Conservation (phyloP, 176 grass and related monocot genomes). For the Cymbopogon citratus region DNA sequence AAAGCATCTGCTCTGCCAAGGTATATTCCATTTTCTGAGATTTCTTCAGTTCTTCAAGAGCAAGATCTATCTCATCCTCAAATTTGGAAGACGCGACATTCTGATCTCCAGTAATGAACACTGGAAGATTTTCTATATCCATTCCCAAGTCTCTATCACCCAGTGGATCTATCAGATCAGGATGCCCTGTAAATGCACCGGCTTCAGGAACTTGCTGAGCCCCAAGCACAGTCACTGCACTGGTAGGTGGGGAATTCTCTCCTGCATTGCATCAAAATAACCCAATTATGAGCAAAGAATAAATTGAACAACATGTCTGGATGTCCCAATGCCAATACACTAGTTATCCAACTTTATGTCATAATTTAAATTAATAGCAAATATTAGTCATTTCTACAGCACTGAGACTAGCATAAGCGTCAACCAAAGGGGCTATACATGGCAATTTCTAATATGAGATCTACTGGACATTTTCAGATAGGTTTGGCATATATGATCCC, state of each 20-base stretch:
- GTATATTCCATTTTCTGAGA: constrained; percentile 61
- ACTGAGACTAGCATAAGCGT: background rate
- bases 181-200: background rate
- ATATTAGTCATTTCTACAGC: constrained; percentile 12
- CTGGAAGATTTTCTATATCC: constrained; percentile 9
- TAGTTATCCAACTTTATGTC: constrained; percentile 7
- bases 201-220: constrained; percentile 9
- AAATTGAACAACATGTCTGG: no score
- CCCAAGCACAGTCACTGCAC: constrained; percentile 38
- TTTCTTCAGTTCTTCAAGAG: constrained; percentile 62
- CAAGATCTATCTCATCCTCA: constrained; percentile 55
- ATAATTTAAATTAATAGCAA: background rate
- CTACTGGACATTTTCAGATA: background rate
- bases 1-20: constrained; percentile 73
- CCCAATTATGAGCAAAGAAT: constrained; percentile 20
- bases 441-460: background rate
- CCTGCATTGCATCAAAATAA: constrained; percentile 34
- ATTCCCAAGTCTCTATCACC: constrained; percentile 21
- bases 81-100: constrained; percentile 49
- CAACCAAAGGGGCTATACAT: background rate
- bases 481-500: constrained; percentile 3
- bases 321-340: background rate
- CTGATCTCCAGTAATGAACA: constrained; percentile 46
- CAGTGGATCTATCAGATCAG: constrained; percentile 31
- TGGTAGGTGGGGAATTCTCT: constrained; percentile 14